Evolutionary conservation across 1,139 yeast genomes (phyloP).

Genomic region (Kazachstania sp.): DNA sequence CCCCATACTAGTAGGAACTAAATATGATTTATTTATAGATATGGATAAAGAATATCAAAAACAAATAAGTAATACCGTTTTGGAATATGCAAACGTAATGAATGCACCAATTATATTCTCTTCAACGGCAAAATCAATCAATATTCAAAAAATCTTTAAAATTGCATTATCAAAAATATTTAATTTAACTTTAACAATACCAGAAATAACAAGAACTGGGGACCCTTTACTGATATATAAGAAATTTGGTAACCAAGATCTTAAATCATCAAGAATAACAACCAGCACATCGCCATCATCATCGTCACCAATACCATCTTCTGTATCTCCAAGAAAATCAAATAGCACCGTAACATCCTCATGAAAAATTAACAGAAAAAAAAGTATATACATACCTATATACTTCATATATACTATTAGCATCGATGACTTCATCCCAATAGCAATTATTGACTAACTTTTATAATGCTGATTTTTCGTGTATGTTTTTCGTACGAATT

Average conservation of each 20-base stretch:
- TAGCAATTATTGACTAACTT: no score
- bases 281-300: neutral
- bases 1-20: slow-evolving; percentile 89
- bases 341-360: neutral
- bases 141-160: slow-evolving; percentile 90
- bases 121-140: slow-evolving; percentile 87
- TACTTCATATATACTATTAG: no score
- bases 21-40: slow-evolving; percentile 81
- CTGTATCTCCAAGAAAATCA: slow-evolving; percentile 1
- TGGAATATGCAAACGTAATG: slow-evolving; percentile 86
- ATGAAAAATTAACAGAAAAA: no score
- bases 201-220: slow-evolving; percentile 75
- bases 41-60: slow-evolving; percentile 74
- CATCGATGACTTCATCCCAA: no score
- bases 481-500: no score
- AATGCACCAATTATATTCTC: slow-evolving; percentile 83
- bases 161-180: slow-evolving; percentile 87
- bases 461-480: no score
- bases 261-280: neutral
- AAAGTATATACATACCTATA: no score
- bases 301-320: no score
- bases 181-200: slow-evolving; percentile 73
- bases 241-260: slow-evolving; percentile 18
- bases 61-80: slow-evolving; percentile 77
- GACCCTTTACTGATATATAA: slow-evolving; percentile 81